phyloP scores from a whole-genome alignment of 2,329 filamentous ascomycete genomes.

The Periconia sp. region DNA sequence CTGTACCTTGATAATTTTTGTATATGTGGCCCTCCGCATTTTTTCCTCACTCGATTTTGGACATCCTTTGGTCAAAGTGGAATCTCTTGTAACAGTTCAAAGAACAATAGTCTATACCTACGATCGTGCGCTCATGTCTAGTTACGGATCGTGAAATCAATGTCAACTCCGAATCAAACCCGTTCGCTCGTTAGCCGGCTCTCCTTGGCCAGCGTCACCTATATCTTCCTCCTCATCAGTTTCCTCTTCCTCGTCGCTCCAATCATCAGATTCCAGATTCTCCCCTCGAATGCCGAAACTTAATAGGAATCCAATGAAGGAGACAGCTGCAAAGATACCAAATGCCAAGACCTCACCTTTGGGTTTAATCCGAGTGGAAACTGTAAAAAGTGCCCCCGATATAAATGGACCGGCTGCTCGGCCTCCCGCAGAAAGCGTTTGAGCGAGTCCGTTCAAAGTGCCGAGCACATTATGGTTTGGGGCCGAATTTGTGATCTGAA shows the following conservation, averaged over 20 bases:
- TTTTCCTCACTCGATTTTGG: too few relatives aligned
- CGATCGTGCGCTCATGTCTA: not conserved
- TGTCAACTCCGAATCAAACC: constrained; percentile 32
- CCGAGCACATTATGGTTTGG: constrained; percentile 84
- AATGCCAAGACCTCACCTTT: constrained; percentile 87
- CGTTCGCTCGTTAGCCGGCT: constrained; percentile 28
- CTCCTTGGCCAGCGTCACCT: constrained; percentile 12
- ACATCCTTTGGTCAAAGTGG: too few relatives aligned
- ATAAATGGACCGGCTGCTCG: constrained; percentile 86
- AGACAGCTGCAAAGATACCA: constrained; percentile 81
- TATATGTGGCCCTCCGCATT: too few relatives aligned
- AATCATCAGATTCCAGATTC: constrained; percentile 61
- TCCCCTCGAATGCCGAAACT: constrained; percentile 75
- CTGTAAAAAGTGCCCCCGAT: constrained; percentile 81
- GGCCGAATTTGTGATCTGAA: constrained; percentile 87
- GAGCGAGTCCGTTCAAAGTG: constrained; percentile 88
- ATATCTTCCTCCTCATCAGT: constrained; percentile 34
- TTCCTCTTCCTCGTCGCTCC: constrained; percentile 44
- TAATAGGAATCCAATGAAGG: constrained; percentile 76
- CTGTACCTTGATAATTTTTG: too few relatives aligned
- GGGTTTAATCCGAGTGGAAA: constrained; percentile 70
- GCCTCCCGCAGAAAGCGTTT: constrained; percentile 88
- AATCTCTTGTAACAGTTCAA: too few relatives aligned
- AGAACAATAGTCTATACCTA: not conserved
- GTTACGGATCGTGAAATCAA: not conserved